A percentile compares a stretch with the other conserved stretches of the same genome.
phyloP scores from a whole-genome alignment of 805 yeast species.

The Suhomyces tanzawaensis region DNA sequence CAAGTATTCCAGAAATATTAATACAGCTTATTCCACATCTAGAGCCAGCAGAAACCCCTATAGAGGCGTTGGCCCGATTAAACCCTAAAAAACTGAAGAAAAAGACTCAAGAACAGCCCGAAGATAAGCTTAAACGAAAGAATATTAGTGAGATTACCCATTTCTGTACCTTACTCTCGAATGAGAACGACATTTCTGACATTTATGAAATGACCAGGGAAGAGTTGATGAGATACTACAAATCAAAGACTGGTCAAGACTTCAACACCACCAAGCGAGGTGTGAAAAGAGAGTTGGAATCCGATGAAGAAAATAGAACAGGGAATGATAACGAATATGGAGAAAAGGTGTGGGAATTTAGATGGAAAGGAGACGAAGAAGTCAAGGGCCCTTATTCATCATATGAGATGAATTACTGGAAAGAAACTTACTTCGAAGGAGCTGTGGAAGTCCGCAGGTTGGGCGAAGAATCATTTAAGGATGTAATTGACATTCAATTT shows the following conservation, averaged over 20 bases:
- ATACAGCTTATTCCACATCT: conserved; percentile 38
- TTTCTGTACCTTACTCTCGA: conserved; percentile 42
- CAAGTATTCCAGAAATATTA: conserved; percentile 16
- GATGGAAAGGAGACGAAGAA: conserved; percentile 43
- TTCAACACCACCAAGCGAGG: conserved; percentile 17
- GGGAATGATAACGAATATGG: conserved; percentile 19
- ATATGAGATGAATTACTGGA: conserved; percentile 59
- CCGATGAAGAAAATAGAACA: conserved; percentile 15
- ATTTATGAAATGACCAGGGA: conserved; percentile 57
- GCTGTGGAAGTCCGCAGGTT: conserved; percentile 41
- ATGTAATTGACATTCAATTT: background rate
- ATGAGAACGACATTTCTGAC: conserved; percentile 38
- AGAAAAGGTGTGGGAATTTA: conserved; percentile 46
- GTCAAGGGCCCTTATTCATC: conserved; percentile 50
- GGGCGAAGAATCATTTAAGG: conserved; percentile 12
- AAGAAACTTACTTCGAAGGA: conserved; percentile 44
- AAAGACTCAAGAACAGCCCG: conserved; percentile 13
- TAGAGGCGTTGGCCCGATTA: conserved; percentile 52
- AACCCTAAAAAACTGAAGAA: conserved; percentile 22
- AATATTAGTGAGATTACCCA: conserved; percentile 43
- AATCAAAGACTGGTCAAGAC: conserved; percentile 41
- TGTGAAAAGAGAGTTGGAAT: conserved; percentile 20
- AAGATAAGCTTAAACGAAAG: conserved; percentile 2
- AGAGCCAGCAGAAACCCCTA: conserved; percentile 58
- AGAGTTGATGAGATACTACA: conserved; percentile 47